phyloP scores from a whole-genome alignment of 306 rosid species.

The Arachis hypogaea region DNA sequence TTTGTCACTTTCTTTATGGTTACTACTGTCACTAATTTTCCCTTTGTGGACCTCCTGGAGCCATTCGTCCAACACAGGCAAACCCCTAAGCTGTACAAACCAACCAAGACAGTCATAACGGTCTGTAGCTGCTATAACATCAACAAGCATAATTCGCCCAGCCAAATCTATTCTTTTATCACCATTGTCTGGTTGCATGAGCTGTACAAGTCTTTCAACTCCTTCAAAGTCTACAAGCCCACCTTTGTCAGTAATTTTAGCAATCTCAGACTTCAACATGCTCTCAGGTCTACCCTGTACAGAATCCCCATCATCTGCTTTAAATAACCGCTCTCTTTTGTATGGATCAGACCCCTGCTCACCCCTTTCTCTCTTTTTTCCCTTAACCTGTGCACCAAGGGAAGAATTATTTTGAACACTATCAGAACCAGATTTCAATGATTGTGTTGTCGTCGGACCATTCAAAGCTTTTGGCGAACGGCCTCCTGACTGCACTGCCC shows the following conservation, averaged over 20 bases:
- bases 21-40: constrained; percentile 64
- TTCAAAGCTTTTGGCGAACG: constrained; percentile 91
- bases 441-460: constrained; percentile 70
- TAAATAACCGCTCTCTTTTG: constrained; percentile 69
- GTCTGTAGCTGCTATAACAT: constrained; percentile 76
- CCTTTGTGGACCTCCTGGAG: constrained; percentile 91
- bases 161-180: constrained; percentile 81
- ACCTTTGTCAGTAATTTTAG: constrained; percentile 87
- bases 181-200: constrained; percentile 68
- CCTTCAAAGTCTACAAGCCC: constrained; percentile 75
- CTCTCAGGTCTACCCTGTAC: constrained; percentile 61
- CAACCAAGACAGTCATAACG: constrained; percentile 68
- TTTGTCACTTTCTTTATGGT: constrained; percentile 66
- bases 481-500: constrained; percentile 88
- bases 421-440: constrained; percentile 79
- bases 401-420: constrained; percentile 72
- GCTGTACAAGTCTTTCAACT: constrained; percentile 79
- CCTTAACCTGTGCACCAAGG: constrained; percentile 68
- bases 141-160: constrained; percentile 74
- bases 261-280: constrained; percentile 68
- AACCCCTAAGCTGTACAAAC: constrained; percentile 78
- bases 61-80: constrained; percentile 88
- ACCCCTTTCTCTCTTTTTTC: constrained; percentile 85
- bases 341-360: constrained; percentile 73
- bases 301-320: constrained; percentile 79